phyloP scores from a whole-genome alignment of 2,329 filamentous ascomycete genomes.

The Pyricularia grisea region DNA sequence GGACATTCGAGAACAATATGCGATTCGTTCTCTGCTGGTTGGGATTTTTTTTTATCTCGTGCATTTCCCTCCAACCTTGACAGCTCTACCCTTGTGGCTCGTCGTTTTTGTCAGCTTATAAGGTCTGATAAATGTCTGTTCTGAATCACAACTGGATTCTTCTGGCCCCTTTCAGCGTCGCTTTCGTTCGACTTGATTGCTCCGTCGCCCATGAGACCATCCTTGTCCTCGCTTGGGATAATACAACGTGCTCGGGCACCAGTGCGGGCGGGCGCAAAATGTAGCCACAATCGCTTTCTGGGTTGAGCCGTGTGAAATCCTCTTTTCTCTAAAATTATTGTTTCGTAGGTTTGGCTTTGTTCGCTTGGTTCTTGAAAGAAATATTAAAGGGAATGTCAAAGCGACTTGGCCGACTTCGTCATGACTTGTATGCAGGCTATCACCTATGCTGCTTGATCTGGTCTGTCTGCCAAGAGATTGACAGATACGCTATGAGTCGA shows the following conservation, averaged over 20 bases:
- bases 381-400: neutral
- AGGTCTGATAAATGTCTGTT: neutral
- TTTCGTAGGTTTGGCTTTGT: neutral
- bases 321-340: neutral
- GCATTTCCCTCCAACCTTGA: neutral
- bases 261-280: neutral
- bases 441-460: neutral
- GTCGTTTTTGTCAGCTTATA: neutral
- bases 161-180: neutral
- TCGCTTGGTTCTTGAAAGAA: neutral
- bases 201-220: neutral
- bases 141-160: neutral
- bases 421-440: neutral
- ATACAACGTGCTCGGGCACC: neutral
- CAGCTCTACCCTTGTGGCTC: neutral
- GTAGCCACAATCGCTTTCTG: neutral
- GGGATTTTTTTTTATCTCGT: neutral
- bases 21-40: neutral
- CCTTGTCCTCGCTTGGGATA: neutral
- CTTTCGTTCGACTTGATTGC: neutral
- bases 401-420: neutral
- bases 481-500: neutral
- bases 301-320: neutral
- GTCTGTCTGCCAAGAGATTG: neutral
- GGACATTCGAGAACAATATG: neutral